phyloP scores from a whole-genome alignment of 768 basidiomycete species.

The Tricholomella constricta region DNA sequence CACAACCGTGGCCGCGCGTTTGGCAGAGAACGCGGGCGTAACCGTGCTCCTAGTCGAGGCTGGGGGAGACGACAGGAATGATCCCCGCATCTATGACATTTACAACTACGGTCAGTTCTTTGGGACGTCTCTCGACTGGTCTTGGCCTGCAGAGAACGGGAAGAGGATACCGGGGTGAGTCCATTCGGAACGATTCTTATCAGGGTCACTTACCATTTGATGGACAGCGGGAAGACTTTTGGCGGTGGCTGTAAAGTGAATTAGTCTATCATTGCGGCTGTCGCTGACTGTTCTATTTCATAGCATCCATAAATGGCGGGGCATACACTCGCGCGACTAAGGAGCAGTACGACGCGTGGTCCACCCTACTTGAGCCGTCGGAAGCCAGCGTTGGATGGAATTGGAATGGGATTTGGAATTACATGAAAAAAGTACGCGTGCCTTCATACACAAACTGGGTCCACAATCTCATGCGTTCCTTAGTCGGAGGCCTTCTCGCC shows the following conservation, averaged over 20 bases:
- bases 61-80: conserved; percentile 47
- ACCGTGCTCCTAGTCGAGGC: conserved; percentile 55
- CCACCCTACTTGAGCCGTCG: conserved; percentile 36
- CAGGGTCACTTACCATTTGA: not conserved
- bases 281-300: not conserved
- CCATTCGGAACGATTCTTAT: not conserved
- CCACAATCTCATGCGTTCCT: not conserved
- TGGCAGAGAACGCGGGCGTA: conserved; percentile 44
- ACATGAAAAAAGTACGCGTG: conserved; percentile 47
- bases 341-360: conserved; percentile 48
- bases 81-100: conserved; percentile 47
- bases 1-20: conserved; percentile 48
- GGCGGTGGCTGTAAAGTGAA: conserved; percentile 37
- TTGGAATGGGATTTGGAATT: conserved; percentile 43
- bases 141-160: conserved; percentile 45
- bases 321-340: conserved; percentile 45
- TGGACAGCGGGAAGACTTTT: conserved; percentile 47
- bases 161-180: conserved; percentile 40
- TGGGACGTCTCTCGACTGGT: conserved; percentile 46
- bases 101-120: conserved; percentile 45
- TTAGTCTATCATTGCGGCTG: not conserved
- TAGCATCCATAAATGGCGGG: conserved; percentile 51
- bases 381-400: conserved; percentile 49
- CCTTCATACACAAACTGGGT: not conserved
- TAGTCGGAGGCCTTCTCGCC: conserved; percentile 51